These are phyloP conservation scores for Podila epicladia DNA, from an alignment of 192 early-diverging fungal genomes.

Conservation along the genomic window DNA sequence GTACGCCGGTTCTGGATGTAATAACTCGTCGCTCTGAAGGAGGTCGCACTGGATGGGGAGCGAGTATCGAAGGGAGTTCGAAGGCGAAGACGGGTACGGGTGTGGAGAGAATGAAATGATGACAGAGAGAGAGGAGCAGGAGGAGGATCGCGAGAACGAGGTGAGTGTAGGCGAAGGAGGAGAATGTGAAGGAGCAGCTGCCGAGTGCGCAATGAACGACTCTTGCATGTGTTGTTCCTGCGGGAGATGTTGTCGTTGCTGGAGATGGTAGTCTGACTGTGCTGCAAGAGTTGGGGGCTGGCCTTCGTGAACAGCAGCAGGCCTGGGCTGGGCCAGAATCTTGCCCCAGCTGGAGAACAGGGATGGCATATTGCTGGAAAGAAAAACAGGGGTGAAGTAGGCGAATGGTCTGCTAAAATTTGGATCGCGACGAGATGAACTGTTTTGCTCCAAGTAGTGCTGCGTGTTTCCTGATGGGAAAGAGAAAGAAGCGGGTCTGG, in stretches of 20 bases:
- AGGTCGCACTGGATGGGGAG: not conserved
- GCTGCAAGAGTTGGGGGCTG: not conserved
- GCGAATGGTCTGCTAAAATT: not conserved
- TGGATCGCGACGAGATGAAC: not conserved
- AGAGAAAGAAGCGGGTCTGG: not conserved
- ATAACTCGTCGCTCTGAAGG: not conserved
- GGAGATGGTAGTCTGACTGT: not conserved
- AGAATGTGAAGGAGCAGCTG: slow-evolving; percentile 4
- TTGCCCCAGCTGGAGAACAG: slow-evolving; percentile 27
- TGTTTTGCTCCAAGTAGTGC: not conserved
- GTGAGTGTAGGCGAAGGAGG: not conserved
- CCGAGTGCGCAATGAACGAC: not conserved
- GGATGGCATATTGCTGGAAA: slow-evolving; percentile 10
- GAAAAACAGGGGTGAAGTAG: not conserved
- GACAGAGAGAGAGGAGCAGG: not conserved
- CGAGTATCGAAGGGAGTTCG: not conserved
- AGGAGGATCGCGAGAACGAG: not conserved
- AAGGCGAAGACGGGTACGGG: not conserved
- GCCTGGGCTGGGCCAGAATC: slow-evolving; percentile 3
- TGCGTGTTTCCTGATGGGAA: not conserved
- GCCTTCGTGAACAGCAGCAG: not conserved
- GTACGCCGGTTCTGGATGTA: not conserved
- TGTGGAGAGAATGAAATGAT: not conserved
- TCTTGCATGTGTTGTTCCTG: not conserved
- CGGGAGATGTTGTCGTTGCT: not conserved